A percentile compares a stretch with the other conserved stretches of the same genome.
These are phyloP conservation scores for Wickerhamiella spandovensis DNA, from an alignment of 805 yeast genomes.

Conservation along the genomic window DNA sequence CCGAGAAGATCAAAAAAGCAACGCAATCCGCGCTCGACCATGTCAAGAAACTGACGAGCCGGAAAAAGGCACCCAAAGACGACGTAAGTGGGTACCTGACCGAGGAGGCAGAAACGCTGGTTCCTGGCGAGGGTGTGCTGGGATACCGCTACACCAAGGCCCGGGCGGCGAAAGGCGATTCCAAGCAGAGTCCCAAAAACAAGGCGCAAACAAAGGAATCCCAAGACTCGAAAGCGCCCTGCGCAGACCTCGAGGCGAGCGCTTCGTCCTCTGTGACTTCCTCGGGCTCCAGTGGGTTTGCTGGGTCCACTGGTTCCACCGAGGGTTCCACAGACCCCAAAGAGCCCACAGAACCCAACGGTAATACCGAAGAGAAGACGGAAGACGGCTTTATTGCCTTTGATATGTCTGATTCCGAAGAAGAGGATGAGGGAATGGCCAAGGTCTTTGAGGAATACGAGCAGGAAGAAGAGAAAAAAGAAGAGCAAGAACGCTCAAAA, in stretches of 20 bases:
- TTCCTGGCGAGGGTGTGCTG: slow-evolving; percentile 8
- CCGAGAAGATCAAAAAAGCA: background rate
- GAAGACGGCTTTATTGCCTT: slow-evolving; percentile 9
- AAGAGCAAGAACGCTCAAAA: background rate
- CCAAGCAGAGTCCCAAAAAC: background rate
- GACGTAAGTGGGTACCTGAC: slow-evolving; percentile 9
- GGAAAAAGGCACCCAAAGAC: background rate
- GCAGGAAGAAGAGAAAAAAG: slow-evolving; percentile 1
- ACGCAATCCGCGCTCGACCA: background rate
- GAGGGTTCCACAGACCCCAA: too few species aligned
- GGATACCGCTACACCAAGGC: background rate
- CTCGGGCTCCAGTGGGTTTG: too few species aligned
- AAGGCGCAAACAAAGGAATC: too few species aligned
- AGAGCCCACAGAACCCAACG: too few species aligned
- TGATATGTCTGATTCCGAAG: slow-evolving; percentile 5
- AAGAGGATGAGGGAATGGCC: slow-evolving; percentile 4
- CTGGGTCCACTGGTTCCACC: too few species aligned
- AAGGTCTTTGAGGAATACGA: slow-evolving; percentile 9
- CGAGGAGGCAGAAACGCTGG: slow-evolving; percentile 2
- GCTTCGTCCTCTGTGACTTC: too few species aligned
- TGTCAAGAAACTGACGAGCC: background rate
- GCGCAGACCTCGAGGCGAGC: too few species aligned
- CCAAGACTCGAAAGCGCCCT: too few species aligned
- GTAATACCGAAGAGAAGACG: background rate
- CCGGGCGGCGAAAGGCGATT: background rate